Evolutionary conservation across 2,329 filamentous ascomycete species (phyloP).

Genomic region (Stachybotrys echinatus): DNA sequence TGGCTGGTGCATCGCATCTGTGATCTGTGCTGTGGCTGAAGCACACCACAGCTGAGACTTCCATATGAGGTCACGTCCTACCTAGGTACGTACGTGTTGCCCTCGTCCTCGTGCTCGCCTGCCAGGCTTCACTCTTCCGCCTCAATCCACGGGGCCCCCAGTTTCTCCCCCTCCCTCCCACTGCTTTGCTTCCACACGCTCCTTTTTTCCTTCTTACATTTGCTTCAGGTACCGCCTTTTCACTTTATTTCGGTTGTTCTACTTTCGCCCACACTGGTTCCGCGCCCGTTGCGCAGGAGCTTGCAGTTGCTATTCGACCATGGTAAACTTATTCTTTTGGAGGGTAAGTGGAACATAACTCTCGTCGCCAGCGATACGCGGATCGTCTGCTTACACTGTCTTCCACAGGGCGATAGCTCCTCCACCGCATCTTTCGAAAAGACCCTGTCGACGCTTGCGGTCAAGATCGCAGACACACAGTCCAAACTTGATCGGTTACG

Average conservation of each 20-base stretch:
- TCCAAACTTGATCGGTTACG: conserved; percentile 69
- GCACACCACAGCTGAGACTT: not conserved
- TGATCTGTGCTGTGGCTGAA: not conserved
- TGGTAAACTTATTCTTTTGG: conserved; percentile 87
- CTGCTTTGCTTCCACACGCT: not conserved
- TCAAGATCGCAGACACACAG: conserved; percentile 74
- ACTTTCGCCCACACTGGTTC: not conserved
- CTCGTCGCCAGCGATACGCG: not conserved
- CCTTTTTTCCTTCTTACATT: conserved; percentile 3
- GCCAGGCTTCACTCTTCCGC: not conserved
- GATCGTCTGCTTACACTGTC: not conserved
- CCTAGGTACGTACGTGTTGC: not conserved
- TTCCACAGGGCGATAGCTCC: conserved; percentile 63
- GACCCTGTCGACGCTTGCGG: conserved; percentile 72
- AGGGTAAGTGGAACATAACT: conserved; percentile 46
- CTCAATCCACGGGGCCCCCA: no score
- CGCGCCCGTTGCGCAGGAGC: not conserved
- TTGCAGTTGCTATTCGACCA: conserved; percentile 27
- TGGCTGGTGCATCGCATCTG: not conserved
- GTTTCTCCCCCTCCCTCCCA: not conserved
- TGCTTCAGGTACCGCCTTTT: not conserved
- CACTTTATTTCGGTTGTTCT: not conserved
- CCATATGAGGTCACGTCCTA: not conserved
- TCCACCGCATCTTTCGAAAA: conserved; percentile 94
- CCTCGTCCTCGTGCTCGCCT: not conserved